Base-by-base conservation (phyloP, 2,329 filamentous ascomycete species). In the Colletotrichum neosansevieriae region DNA sequence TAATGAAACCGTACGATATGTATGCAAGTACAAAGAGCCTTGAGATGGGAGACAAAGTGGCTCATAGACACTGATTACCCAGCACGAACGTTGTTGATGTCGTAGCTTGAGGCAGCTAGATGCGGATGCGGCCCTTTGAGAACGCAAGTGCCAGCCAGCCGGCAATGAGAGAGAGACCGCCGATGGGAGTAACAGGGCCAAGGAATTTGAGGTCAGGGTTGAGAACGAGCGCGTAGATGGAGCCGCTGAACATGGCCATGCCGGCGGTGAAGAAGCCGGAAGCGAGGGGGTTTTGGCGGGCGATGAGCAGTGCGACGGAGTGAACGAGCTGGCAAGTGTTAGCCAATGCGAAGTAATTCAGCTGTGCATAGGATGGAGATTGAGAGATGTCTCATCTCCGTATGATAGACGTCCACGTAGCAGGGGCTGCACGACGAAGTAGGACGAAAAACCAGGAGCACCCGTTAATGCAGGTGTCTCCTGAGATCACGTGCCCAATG, bases 161-260 rank as follows among this genome's bases (percentile, higher is more conserved):
- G 1, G 83, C 88, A 74, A 92, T 91, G 71, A 92, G 79, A 67
- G 85, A 89, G 57, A 89, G 71, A 0, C 89, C 89, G 0, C 89
- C 90, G 1, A 92, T 67, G 13, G 90, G 90, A 57, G 90, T 92
- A 12, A 91, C 85, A 1, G 90, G 89, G 0, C 90, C 89, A 70
- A 91, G 67, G 63, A 82, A 79, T 74, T 85, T 86, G 79, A 89
- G 90, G 32, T 86, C 82, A 19, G 89, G 86, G 77, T 91, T 85
- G n/a, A 92, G 79, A 0, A 87, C 83, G 10, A 92, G 82, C 10
- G 88, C 80, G 76, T 92, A 92, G 71, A 92, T 85, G 74, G 84
- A 88, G 2, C 90, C 90, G 67, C 84, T 88, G 78, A 92, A 92
- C 83, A 91, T 84, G 4, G 87, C 87, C 81, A 91, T 91, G 58